phyloP scores from a whole-genome alignment of 805 yeast genomes.

The Yarrowia hollandica region DNA sequence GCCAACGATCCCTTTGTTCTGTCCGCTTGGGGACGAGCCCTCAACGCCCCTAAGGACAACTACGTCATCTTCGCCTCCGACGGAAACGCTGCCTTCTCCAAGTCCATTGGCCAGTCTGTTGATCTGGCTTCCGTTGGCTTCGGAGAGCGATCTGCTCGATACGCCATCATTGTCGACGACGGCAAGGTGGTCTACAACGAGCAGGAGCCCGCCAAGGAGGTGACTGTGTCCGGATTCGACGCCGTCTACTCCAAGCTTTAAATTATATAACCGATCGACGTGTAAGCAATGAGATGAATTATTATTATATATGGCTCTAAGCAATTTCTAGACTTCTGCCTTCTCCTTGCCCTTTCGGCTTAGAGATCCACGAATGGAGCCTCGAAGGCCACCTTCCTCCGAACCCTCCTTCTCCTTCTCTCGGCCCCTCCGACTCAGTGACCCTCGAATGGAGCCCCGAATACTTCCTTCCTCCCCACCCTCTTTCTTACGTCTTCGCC shows the following conservation, averaged over 20 bases:
- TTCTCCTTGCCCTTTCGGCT: constrained; percentile 14
- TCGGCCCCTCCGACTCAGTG: neutral
- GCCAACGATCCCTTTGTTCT: constrained; percentile 72
- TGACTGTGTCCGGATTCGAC: constrained; percentile 50
- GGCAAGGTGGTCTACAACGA: constrained; percentile 56
- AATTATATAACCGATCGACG: neutral
- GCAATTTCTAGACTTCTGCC: constrained; percentile 5
- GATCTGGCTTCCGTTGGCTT: constrained; percentile 57
- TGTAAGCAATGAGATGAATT: neutral
- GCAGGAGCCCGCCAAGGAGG: constrained; percentile 48
- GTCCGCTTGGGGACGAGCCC: constrained; percentile 64
- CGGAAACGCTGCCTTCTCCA: constrained; percentile 60
- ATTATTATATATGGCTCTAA: neutral
- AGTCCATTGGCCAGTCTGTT: constrained; percentile 56
- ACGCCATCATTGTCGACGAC: constrained; percentile 66
- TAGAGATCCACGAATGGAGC: constrained; percentile 9
- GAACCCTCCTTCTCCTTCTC: neutral
- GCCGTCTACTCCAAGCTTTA: constrained; percentile 46
- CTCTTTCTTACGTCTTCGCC: neutral
- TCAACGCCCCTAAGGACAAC: constrained; percentile 44
- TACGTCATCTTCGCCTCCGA: constrained; percentile 62
- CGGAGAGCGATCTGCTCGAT: constrained; percentile 66
- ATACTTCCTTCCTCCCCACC: neutral
- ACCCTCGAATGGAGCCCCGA: constrained; percentile 1
- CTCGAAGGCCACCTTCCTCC: no score